A percentile compares a stretch with the other conserved stretches of the same genome.
Evolutionary conservation across 768 basidiomycete species (phyloP).

Genomic region (Russula compacta): DNA sequence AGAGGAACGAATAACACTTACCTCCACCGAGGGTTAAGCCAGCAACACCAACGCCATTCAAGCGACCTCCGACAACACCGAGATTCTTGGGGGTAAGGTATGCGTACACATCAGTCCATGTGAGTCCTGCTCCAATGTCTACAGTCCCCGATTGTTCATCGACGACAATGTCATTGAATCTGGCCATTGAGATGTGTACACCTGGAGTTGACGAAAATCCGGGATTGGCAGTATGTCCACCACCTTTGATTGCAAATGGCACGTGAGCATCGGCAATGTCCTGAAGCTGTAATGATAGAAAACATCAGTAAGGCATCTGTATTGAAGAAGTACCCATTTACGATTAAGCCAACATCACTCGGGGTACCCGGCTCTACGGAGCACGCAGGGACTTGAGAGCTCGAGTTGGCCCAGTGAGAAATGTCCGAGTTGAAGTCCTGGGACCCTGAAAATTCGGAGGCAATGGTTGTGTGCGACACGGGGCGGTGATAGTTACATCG

Average conservation of each 20-base stretch:
- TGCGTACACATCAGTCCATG: constrained; percentile 22
- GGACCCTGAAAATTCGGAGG: background rate
- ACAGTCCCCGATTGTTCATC: constrained; percentile 1
- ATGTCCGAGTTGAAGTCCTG: constrained; percentile 4
- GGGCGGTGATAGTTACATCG: no score
- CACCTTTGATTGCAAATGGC: constrained; percentile 20
- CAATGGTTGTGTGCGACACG: background rate
- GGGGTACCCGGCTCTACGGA: constrained; percentile 16
- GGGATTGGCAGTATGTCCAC: constrained; percentile 19
- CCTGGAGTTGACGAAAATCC: constrained; percentile 23
- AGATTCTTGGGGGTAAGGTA: constrained; percentile 12
- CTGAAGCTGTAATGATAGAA: background rate
- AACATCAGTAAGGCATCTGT: background rate
- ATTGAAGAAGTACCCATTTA: background rate
- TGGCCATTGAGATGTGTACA: constrained; percentile 21
- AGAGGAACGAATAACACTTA: background rate
- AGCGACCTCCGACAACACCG: constrained; percentile 20
- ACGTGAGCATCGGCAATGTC: background rate
- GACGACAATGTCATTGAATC: constrained; percentile 14
- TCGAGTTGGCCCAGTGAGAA: constrained; percentile 15
- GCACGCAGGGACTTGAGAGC: constrained; percentile 13
- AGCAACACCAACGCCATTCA: constrained; percentile 19
- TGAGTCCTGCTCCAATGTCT: constrained; percentile 18
- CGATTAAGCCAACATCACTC: constrained; percentile 13
- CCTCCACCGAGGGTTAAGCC: constrained; percentile 20